A percentile compares a stretch with the other conserved stretches of the same genome.
Conservation (phyloP, 2,329 filamentous ascomycete species). For the Neonectria hederae region DNA sequence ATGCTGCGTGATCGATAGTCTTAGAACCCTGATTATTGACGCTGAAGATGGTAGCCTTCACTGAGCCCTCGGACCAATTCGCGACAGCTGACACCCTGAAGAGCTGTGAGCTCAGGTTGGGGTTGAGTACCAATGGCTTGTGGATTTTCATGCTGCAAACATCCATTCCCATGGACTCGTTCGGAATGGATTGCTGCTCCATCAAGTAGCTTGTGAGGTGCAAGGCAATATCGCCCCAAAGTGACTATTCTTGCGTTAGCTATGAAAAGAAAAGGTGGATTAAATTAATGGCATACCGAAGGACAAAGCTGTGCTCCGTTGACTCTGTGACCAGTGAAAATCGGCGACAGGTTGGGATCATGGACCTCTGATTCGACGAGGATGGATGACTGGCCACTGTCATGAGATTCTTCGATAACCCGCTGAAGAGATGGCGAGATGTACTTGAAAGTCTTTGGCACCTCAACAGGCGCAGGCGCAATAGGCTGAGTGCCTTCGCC, state of each 20-base stretch:
- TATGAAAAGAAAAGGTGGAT: too few relatives aligned
- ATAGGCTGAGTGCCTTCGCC: slow-evolving; percentile 47
- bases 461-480: background rate
- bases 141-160: slow-evolving; percentile 31
- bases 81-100: slow-evolving; percentile 30
- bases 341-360: slow-evolving; percentile 20
- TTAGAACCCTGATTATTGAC: slow-evolving; percentile 29
- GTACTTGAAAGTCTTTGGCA: slow-evolving; percentile 17
- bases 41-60: slow-evolving; percentile 35
- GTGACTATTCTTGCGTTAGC: slow-evolving; percentile 23
- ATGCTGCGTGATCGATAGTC: slow-evolving; percentile 30
- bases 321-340: slow-evolving; percentile 33
- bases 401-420: slow-evolving; percentile 30
- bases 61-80: slow-evolving; percentile 25
- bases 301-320: slow-evolving; percentile 35
- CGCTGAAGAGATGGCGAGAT: slow-evolving; percentile 35
- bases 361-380: slow-evolving; percentile 32
- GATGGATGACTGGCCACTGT: slow-evolving; percentile 15
- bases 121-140: slow-evolving; percentile 34
- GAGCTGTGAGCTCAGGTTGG: slow-evolving; percentile 21
- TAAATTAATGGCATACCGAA: slow-evolving; percentile 45
- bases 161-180: slow-evolving; percentile 29
- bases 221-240: slow-evolving; percentile 31
- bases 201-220: slow-evolving; percentile 28
- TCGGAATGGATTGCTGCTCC: slow-evolving; percentile 22